Conservation (phyloP, 1,284 basidiomycete genomes). For the Tremellales sp. region DNA sequence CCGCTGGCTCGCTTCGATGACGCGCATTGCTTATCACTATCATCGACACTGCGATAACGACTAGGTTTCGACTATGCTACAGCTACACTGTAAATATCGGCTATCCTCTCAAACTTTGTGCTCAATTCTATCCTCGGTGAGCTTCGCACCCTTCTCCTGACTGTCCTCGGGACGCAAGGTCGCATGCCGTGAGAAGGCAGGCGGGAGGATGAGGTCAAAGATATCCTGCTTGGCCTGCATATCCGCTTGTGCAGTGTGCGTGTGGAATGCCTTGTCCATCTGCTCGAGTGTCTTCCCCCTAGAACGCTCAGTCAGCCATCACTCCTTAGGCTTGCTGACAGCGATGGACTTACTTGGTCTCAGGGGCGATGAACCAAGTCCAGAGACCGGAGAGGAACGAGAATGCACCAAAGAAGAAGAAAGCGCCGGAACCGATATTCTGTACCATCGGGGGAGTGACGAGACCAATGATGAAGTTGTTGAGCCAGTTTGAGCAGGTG, state of each 20-base stretch:
- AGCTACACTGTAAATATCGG: too few relatives aligned
- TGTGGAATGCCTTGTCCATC: constrained; percentile 13
- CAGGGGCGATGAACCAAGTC: constrained; percentile 17
- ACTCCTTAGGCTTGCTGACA: background rate
- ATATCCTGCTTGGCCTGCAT: background rate
- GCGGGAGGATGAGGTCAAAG: background rate
- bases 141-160: background rate
- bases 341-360: too few relatives aligned
- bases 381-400: constrained; percentile 13
- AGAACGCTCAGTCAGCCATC: background rate
- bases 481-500: constrained; percentile 33
- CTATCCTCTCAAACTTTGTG: background rate
- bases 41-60: too few relatives aligned
- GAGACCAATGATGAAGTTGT: constrained; percentile 23
- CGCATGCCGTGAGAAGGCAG: background rate
- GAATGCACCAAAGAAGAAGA: constrained; percentile 27
- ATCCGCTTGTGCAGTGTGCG: background rate
- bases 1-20: too few relatives aligned
- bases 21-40: too few relatives aligned
- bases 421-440: constrained; percentile 22
- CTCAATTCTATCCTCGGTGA: background rate
- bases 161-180: background rate
- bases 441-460: constrained; percentile 28
- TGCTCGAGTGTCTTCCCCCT: constrained; percentile 17
- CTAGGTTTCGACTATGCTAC: too few relatives aligned